These are phyloP conservation scores for Erodium moschatum DNA, from an alignment of 441 rosid species.

Conservation along the genomic window DNA sequence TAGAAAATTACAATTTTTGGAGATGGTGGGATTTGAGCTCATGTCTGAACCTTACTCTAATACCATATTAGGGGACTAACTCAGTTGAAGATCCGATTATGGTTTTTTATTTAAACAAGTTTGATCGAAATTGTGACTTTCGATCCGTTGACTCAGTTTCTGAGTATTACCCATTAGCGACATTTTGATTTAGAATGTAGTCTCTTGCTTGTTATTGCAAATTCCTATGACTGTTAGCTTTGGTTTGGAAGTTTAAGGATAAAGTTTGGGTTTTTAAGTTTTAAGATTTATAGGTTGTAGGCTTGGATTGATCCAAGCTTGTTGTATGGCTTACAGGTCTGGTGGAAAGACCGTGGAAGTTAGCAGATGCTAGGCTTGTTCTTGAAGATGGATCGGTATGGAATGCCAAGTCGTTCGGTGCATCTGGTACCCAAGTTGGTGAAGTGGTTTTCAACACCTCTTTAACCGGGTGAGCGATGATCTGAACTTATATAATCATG, in stretches of 20 bases:
- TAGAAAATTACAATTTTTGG: too few species aligned
- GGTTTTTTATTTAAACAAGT: too few species aligned
- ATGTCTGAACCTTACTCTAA: too few species aligned
- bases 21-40: too few species aligned
- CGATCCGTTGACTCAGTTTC: not conserved
- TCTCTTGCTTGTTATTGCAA: not conserved
- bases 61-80: too few species aligned
- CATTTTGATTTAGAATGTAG: not conserved
- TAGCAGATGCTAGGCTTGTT: constrained; percentile 70
- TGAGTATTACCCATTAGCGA: not conserved
- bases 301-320: not conserved
- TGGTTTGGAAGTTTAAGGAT: not conserved
- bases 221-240: not conserved
- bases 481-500: not conserved
- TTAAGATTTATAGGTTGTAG: not conserved
- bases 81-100: too few species aligned
- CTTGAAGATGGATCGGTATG: constrained; percentile 86
- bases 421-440: constrained; percentile 79
- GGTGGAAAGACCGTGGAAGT: constrained; percentile 70
- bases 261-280: not conserved
- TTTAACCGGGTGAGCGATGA: constrained; percentile 52
- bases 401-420: constrained; percentile 93
- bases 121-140: not conserved
- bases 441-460: constrained; percentile 97
- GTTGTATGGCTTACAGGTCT: constrained; percentile 27